Evolutionary conservation across 352 stramenopile genomes (phyloP).

Genomic region (Pythium aphanidermatum): DNA sequence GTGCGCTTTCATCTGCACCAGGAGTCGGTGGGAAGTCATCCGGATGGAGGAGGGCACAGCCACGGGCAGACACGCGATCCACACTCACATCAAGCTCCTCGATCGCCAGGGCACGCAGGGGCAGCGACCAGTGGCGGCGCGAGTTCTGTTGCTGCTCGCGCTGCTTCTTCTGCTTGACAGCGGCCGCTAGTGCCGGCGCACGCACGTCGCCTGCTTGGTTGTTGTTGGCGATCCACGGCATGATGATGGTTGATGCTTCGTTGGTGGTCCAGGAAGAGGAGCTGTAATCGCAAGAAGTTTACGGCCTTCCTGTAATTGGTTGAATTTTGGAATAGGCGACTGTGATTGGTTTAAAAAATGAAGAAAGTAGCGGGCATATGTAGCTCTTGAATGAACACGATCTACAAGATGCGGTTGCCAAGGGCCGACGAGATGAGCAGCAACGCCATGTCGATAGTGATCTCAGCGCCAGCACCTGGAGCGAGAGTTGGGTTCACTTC

Average conservation of each 20-base stretch:
- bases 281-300: too few relatives aligned
- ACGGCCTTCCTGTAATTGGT: too few relatives aligned
- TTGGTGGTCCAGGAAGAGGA: too few relatives aligned
- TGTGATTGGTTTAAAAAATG: neutral
- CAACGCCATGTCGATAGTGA: conserved; percentile 92
- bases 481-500: conserved; percentile 94
- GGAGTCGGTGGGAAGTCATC: conserved; percentile 39
- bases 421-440: conserved; percentile 91
- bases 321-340: too few relatives aligned
- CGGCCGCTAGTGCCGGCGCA: conserved; percentile 57
- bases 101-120: conserved; percentile 38
- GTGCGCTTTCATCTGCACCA: neutral
- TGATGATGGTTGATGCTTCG: too few relatives aligned
- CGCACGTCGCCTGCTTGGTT: conserved; percentile 78
- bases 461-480: conserved; percentile 77
- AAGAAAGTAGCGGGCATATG: too few relatives aligned
- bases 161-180: conserved; percentile 45
- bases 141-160: conserved; percentile 23
- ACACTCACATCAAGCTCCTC: conserved; percentile 25
- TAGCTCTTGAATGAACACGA: neutral
- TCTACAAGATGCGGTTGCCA: conserved; percentile 89
- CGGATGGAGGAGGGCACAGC: conserved; percentile 58
- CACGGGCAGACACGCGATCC: conserved; percentile 20
- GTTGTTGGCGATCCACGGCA: conserved; percentile 85
- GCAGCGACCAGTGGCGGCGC: conserved; percentile 23